phyloP scores from a whole-genome alignment of 495 filamentous ascomycete species.

The Diplogelasinospora grovesii region DNA sequence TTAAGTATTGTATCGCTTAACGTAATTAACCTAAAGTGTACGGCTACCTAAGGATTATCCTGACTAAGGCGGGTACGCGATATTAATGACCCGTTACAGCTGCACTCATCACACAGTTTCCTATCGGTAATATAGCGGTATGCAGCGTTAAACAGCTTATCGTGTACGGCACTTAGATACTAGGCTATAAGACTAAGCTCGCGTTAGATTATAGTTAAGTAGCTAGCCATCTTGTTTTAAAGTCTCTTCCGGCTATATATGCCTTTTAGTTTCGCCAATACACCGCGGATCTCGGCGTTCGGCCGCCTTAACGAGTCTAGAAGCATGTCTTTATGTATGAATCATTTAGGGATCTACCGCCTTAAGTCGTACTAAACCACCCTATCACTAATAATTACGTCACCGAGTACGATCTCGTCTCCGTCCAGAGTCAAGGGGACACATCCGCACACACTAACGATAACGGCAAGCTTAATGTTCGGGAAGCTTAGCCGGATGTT shows the following conservation, averaged over 20 bases:
- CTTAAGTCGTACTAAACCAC: slow-evolving; percentile 33
- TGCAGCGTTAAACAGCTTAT: slow-evolving; percentile 15
- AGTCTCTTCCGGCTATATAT: slow-evolving; percentile 19
- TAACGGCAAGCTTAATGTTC: slow-evolving; percentile 11
- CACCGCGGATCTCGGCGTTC: slow-evolving; percentile 21
- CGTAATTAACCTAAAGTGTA: slow-evolving; percentile 17
- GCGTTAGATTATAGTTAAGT: slow-evolving; percentile 10
- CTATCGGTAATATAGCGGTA: slow-evolving; percentile 29
- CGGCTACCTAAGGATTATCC: slow-evolving; percentile 8
- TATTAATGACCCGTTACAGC: slow-evolving; percentile 7
- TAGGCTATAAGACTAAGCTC: background rate
- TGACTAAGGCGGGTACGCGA: background rate
- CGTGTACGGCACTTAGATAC: background rate
- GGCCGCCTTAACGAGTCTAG: slow-evolving; percentile 25
- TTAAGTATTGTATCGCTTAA: slow-evolving; percentile 27
- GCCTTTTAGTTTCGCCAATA: slow-evolving; percentile 20
- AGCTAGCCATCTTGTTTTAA: slow-evolving; percentile 5
- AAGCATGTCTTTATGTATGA: slow-evolving; percentile 23
- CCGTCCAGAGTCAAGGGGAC: too few species aligned
- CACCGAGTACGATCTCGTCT: slow-evolving; percentile 30
- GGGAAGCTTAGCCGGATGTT: slow-evolving; percentile 26
- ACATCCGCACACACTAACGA: slow-evolving; percentile 30
- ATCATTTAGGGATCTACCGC: slow-evolving; percentile 19
- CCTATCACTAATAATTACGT: slow-evolving; percentile 37
- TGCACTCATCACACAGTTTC: background rate